Evolutionary conservation across 2,329 filamentous ascomycete species (phyloP), one percentile per base, ranked within the genome.

Genomic region (Cyphellophora europaea): DNA sequence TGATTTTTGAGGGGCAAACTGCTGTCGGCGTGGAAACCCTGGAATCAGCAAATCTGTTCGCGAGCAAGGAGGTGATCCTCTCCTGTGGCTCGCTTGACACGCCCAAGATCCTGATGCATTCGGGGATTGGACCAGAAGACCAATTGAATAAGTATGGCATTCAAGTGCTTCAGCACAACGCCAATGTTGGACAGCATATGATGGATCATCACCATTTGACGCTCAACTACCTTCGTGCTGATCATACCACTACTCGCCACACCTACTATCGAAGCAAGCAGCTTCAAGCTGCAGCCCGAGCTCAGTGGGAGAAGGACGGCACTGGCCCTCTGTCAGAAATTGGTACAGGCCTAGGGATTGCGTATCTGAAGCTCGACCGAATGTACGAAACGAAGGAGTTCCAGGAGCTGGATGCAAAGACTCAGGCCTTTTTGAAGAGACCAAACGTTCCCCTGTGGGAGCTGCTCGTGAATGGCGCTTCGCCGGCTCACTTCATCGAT

Each of bases 401-500:
- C 49, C 52, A 65, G 27, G 62, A 53, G 1, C 57, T 80, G 0
- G 64, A 71, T 0, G 35, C 43, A 0, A 36, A 56, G 1, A 56
- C 63, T 6, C 62, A 69, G 44, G 50, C 54, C 0, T 67, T 63
- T 40, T 50, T 79, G 1, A 51, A 49, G 28, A 58, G 59, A 13
- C 57, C 64, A 11, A 73, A 68, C 1, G 61, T 79, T 2, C 76
- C 77, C 0, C 64, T 71, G 31, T 77, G 65, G 43, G 76, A 80
- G 44, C 50, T 78, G 11, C 36, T 67, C 6, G 23, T 45, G 11
- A 42, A 43, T 19, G 41, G 13, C 6, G 27, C 35, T n/a, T 34
- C 33, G 18, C 14, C 45, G 10, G 37, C 48, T 5, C 33, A 42
- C 17, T 49, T 50, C 17, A 19, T 45, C 19, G 41, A 50, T 31